These are phyloP conservation scores for Aspergillus nanangensis DNA, from an alignment of 495 filamentous ascomycete species.

Conservation along the genomic window DNA sequence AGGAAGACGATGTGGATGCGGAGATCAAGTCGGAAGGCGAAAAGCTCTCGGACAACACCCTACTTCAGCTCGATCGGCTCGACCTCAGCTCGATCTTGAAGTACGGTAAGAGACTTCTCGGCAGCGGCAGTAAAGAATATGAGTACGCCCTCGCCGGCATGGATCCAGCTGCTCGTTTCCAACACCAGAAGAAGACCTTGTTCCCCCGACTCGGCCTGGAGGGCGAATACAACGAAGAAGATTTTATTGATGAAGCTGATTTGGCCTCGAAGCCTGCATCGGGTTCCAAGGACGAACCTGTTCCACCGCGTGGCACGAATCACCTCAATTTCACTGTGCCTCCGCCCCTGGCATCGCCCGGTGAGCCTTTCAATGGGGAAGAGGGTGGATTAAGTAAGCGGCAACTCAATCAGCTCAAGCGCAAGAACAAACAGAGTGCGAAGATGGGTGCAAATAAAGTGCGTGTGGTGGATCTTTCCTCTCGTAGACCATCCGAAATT, in stretches of 20 bases:
- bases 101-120: constrained; percentile 74
- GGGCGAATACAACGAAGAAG: constrained; percentile 81
- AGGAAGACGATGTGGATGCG: constrained; percentile 45
- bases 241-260: constrained; percentile 64
- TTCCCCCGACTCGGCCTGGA: constrained; percentile 74
- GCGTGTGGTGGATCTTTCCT: constrained; percentile 77
- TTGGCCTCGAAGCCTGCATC: constrained; percentile 45
- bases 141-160: constrained; percentile 76
- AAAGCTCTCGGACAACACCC: constrained; percentile 36
- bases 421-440: constrained; percentile 79
- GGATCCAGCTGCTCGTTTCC: constrained; percentile 74
- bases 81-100: constrained; percentile 76
- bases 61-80: constrained; percentile 67
- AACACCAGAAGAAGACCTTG: constrained; percentile 86
- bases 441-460: constrained; percentile 86
- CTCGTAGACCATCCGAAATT: constrained; percentile 64
- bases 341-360: constrained; percentile 45
- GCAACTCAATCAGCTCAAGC: constrained; percentile 89
- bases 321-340: constrained; percentile 44
- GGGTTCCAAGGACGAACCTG: constrained; percentile 41
- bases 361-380: constrained; percentile 48
- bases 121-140: constrained; percentile 77
- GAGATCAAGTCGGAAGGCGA: constrained; percentile 46
- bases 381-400: constrained; percentile 78
- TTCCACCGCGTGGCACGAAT: constrained; percentile 22